A percentile compares a stretch with the other conserved stretches of the same genome.
Evolutionary conservation across 169 alveolate species (phyloP).

Genomic region (Perkinsus olseni): DNA sequence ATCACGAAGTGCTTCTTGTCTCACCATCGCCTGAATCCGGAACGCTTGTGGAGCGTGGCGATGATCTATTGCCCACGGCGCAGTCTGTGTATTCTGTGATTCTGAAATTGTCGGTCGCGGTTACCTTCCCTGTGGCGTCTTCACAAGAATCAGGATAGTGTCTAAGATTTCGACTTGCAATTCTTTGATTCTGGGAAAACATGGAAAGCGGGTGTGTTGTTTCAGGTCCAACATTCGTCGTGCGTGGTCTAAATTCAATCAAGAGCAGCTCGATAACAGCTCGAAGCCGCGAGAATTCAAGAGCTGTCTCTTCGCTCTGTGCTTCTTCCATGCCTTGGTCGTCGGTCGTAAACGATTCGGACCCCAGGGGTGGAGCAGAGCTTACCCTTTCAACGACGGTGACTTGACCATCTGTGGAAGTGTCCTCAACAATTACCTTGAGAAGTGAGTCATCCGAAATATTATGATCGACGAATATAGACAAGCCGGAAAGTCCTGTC

Average conservation of each 20-base stretch:
- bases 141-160: too few relatives aligned
- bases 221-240: conserved; percentile 36
- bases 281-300: conserved; percentile 82
- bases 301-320: conserved; percentile 82
- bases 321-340: conserved; percentile 89
- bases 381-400: conserved; percentile 91
- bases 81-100: too few relatives aligned
- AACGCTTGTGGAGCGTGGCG: too few relatives aligned
- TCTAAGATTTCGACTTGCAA: too few relatives aligned
- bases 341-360: conserved; percentile 93
- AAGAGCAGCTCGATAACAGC: conserved; percentile 53
- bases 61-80: too few relatives aligned
- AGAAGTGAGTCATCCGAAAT: conserved; percentile 31
- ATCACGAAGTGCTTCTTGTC: too few relatives aligned
- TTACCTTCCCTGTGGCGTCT: too few relatives aligned
- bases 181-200: too few relatives aligned
- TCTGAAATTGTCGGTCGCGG: too few relatives aligned
- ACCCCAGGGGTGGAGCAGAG: conserved; percentile 88
- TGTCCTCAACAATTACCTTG: conserved; percentile 81
- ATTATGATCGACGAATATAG: background rate
- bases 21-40: too few relatives aligned
- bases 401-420: conserved; percentile 89
- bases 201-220: background rate
- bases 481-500: too few relatives aligned
- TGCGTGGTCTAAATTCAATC: conserved; percentile 43